These are phyloP conservation scores for Anisodus acutangulus DNA, from an alignment of 257 asterid species.

Conservation along the genomic window DNA sequence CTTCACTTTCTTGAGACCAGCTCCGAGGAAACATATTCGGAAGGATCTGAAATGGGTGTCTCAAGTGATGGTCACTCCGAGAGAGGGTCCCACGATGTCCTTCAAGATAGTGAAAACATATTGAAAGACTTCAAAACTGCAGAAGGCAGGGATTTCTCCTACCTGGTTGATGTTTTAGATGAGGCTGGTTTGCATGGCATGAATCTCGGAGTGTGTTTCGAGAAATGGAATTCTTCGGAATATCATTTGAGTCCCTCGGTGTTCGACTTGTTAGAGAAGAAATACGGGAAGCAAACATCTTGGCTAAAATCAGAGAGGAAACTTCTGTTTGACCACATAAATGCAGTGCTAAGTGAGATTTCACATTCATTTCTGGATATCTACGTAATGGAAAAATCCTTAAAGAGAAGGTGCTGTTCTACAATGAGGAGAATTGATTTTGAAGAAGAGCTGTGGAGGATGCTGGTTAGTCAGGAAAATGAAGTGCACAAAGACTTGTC, in stretches of 20 bases:
- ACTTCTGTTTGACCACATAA: constrained; percentile 71
- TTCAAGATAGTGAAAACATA: constrained; percentile 37
- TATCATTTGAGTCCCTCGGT: constrained; percentile 55
- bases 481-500: constrained; percentile 41
- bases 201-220: constrained; percentile 44
- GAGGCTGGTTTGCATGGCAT: constrained; percentile 50
- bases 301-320: constrained; percentile 65
- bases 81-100: constrained; percentile 37
- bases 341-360: constrained; percentile 53
- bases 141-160: constrained; percentile 66
- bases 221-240: constrained; percentile 52
- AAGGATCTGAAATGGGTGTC: constrained; percentile 61
- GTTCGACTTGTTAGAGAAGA: constrained; percentile 65
- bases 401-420: constrained; percentile 34
- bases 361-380: constrained; percentile 34
- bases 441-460: constrained; percentile 72
- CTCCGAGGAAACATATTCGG: constrained; percentile 59
- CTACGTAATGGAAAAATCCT: constrained; percentile 23
- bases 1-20: constrained; percentile 52
- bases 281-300: constrained; percentile 64
- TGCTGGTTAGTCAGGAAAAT: constrained; percentile 53
- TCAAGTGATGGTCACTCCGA: constrained; percentile 62
- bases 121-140: constrained; percentile 49
- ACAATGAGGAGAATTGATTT: constrained; percentile 56
- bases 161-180: constrained; percentile 74